Conservation (phyloP, 257 asterid species). For the Lithospermum erythrorhizon region DNA sequence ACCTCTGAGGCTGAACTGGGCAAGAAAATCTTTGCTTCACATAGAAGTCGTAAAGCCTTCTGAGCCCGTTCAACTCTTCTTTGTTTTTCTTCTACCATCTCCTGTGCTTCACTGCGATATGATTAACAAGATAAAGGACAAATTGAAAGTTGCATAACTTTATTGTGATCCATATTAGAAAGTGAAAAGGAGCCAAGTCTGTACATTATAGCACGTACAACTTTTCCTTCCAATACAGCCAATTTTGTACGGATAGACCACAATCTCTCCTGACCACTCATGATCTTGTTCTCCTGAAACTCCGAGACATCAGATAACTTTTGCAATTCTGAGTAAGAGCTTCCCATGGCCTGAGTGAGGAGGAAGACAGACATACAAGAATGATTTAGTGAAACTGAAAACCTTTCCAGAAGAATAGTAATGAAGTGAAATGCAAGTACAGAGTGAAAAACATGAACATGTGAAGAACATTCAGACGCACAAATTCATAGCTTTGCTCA, state of each 20-base stretch:
- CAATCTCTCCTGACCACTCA: constrained; percentile 49
- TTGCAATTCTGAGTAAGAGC: constrained; percentile 27
- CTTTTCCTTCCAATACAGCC: constrained; percentile 74
- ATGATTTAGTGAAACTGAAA: too few relatives aligned
- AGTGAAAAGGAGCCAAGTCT: constrained; percentile 9
- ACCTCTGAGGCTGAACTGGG: constrained; percentile 73
- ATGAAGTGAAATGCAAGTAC: too few relatives aligned
- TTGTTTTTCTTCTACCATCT: constrained; percentile 45
- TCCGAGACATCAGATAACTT: constrained; percentile 68
- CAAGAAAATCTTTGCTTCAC: constrained; percentile 50
- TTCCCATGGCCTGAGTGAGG: constrained; percentile 35
- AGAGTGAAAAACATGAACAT: too few relatives aligned
- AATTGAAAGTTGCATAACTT: too few relatives aligned
- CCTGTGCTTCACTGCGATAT: constrained; percentile 47
- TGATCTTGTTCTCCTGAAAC: constrained; percentile 69
- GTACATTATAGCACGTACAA: constrained; percentile 52
- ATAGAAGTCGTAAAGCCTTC: constrained; percentile 54
- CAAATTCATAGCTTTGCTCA: too few relatives aligned
- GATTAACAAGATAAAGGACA: not conserved
- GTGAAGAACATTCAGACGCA: too few relatives aligned
- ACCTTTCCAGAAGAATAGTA: too few relatives aligned
- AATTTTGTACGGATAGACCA: constrained; percentile 64
- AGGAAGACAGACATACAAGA: too few relatives aligned
- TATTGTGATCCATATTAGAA: too few relatives aligned
- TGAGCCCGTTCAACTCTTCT: constrained; percentile 43